Evolutionary conservation across 2,329 filamentous ascomycete species (phyloP).

Genomic region (Botrytis porri): DNA sequence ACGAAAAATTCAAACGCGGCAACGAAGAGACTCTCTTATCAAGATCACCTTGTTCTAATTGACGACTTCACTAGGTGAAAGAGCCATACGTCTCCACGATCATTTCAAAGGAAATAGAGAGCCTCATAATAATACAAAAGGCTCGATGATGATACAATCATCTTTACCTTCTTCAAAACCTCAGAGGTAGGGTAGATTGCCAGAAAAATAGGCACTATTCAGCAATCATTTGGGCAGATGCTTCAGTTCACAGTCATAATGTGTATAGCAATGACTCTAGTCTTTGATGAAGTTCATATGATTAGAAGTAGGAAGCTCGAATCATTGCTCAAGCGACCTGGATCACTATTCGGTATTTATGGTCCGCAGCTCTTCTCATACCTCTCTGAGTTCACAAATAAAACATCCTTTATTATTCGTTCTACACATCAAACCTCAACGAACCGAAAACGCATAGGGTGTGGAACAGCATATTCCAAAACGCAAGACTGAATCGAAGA

Average conservation of each 20-base stretch:
- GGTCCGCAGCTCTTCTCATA: not conserved
- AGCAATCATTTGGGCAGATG: not conserved
- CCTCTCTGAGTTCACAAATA: no score
- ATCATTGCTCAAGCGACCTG: not conserved
- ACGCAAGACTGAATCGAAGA: not conserved
- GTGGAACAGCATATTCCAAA: not conserved
- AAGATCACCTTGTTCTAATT: no score
- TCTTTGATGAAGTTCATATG: no score
- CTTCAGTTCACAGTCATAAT: not conserved
- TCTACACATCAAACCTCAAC: not conserved
- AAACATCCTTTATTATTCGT: not conserved
- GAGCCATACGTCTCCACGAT: not conserved
- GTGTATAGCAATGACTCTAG: not conserved
- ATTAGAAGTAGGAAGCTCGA: not conserved
- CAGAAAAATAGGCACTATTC: not conserved
- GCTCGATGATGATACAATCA: not conserved
- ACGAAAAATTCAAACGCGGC: not conserved
- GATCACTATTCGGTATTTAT: no score
- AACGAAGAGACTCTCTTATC: not conserved
- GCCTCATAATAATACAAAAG: no score
- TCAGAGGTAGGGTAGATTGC: not conserved
- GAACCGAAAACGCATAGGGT: not conserved
- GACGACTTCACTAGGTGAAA: no score
- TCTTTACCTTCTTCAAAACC: not conserved
- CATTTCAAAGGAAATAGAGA: accelerated